Percentiles rank a stretch among this genome's conserved stretches.
These are phyloP conservation scores for Penicillium canescens DNA, from an alignment of 495 filamentous ascomycete genomes.

Conservation along the genomic window DNA sequence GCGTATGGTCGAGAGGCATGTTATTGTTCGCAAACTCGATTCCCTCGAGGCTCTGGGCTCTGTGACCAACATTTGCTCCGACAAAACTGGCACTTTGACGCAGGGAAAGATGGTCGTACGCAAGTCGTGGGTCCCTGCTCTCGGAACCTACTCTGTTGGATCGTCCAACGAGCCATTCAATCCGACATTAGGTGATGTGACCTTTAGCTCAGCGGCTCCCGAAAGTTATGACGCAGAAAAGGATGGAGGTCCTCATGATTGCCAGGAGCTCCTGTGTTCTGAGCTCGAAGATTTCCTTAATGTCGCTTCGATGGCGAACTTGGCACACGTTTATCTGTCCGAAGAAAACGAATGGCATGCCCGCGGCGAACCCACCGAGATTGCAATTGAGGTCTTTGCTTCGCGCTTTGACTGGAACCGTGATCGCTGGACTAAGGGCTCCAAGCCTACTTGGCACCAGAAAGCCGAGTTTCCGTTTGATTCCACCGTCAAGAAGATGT, in stretches of 20 bases:
- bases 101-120: conserved; percentile 82
- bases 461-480: conserved; percentile 60
- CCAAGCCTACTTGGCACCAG: conserved; percentile 45
- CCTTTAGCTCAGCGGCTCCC: conserved; percentile 32
- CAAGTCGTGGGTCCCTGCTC: conserved; percentile 67
- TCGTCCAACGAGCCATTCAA: conserved; percentile 49
- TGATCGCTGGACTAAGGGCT: conserved; percentile 38
- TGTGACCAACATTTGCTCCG: conserved; percentile 89
- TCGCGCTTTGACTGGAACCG: conserved; percentile 56
- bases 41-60: conserved; percentile 79
- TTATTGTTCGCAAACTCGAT: conserved; percentile 63
- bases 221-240: conserved; percentile 16
- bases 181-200: conserved; percentile 45
- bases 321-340: conserved; percentile 50
- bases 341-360: conserved; percentile 50
- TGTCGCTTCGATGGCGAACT: conserved; percentile 58
- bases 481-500: conserved; percentile 61
- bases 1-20: conserved; percentile 62
- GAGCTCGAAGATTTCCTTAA: conserved; percentile 48
- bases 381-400: conserved; percentile 62
- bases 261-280: too few species aligned
- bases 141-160: conserved; percentile 54
- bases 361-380: conserved; percentile 61
- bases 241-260: conserved; percentile 15
- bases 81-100: conserved; percentile 79